These are phyloP conservation scores for Acanthochlamys bracteata DNA, from an alignment of 106 monocot genomes.

Conservation along the genomic window DNA sequence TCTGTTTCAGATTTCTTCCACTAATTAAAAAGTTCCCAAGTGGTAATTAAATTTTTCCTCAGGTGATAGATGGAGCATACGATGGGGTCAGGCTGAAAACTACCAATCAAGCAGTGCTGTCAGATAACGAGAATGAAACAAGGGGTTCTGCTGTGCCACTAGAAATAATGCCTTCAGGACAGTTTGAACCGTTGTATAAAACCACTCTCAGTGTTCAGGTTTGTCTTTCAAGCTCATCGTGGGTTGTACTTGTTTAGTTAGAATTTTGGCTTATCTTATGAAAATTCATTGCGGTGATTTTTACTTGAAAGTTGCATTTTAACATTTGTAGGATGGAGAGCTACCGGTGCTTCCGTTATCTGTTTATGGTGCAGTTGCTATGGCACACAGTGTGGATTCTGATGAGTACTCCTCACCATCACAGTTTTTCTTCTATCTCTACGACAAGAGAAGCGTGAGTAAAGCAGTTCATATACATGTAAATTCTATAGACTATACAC, in stretches of 20 bases:
- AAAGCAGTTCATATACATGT: not conserved
- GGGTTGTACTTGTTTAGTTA: not conserved
- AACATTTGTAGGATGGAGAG: slow-evolving; percentile 68
- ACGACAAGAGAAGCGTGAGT: slow-evolving; percentile 92
- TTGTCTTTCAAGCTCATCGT: slow-evolving; percentile 2
- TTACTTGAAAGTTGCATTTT: not conserved
- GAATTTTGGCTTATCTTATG: slow-evolving; percentile 1
- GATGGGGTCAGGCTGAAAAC: slow-evolving; percentile 72
- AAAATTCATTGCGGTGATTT: not conserved
- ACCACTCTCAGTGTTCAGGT: slow-evolving; percentile 85
- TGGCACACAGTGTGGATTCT: slow-evolving; percentile 74
- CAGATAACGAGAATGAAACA: slow-evolving; percentile 59
- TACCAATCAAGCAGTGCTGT: slow-evolving; percentile 66
- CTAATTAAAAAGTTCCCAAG: too few species aligned
- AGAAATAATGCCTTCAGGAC: slow-evolving; percentile 75
- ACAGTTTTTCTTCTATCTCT: slow-evolving; percentile 95
- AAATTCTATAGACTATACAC: too few species aligned
- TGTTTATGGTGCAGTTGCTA: slow-evolving; percentile 89
- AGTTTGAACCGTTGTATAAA: slow-evolving; percentile 92
- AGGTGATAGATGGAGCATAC: slow-evolving; percentile 85
- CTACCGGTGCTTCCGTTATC: slow-evolving; percentile 89
- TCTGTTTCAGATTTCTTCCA: too few species aligned
- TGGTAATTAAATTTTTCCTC: not conserved
- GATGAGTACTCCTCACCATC: slow-evolving; percentile 85
- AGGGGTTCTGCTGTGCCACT: slow-evolving; percentile 56